A percentile compares a stretch with the other conserved stretches of the same genome.
phyloP scores from a whole-genome alignment of 257 asterid genomes.

The Asclepias syriaca region DNA sequence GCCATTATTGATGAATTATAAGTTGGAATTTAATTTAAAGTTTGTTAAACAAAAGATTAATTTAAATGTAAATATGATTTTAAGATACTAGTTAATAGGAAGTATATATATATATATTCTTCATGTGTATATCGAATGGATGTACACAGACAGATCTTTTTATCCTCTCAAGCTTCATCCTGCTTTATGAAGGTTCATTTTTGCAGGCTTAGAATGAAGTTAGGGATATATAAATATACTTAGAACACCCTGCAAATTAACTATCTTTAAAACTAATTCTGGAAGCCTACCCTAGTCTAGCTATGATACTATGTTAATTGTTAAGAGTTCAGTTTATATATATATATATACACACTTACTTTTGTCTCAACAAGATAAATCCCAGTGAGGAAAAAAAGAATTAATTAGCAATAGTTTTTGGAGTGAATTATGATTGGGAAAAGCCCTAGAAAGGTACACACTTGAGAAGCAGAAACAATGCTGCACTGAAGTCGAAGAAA shows the following conservation, averaged over 20 bases:
- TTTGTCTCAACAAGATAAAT: not conserved
- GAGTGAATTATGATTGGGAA: slow-evolving; percentile 23
- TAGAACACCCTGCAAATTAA: not conserved
- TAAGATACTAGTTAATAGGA: too few species aligned
- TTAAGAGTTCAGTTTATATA: too few species aligned
- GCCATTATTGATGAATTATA: slow-evolving; percentile 28
- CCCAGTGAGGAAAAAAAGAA: not conserved
- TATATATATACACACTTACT: not conserved
- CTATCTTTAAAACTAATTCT: not conserved
- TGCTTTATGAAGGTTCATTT: too few species aligned
- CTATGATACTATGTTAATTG: too few species aligned
- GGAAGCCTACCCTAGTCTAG: not conserved
- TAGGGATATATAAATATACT: not conserved
- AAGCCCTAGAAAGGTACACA: slow-evolving; percentile 53
- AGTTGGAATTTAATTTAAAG: not conserved
- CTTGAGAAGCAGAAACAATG: slow-evolving; percentile 61
- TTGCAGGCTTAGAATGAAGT: not conserved
- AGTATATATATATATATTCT: too few species aligned
- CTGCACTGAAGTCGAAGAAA: slow-evolving; percentile 43
- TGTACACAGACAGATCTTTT: too few species aligned
- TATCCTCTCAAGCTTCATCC: not conserved
- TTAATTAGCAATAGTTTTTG: not conserved
- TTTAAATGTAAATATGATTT: too few species aligned
- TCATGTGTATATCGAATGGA: not conserved
- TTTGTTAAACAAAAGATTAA: too few species aligned